A percentile compares a stretch with the other conserved stretches of the same genome.
phyloP scores from a whole-genome alignment of 2,329 filamentous ascomycete genomes.

The Aspergillus piperis region DNA sequence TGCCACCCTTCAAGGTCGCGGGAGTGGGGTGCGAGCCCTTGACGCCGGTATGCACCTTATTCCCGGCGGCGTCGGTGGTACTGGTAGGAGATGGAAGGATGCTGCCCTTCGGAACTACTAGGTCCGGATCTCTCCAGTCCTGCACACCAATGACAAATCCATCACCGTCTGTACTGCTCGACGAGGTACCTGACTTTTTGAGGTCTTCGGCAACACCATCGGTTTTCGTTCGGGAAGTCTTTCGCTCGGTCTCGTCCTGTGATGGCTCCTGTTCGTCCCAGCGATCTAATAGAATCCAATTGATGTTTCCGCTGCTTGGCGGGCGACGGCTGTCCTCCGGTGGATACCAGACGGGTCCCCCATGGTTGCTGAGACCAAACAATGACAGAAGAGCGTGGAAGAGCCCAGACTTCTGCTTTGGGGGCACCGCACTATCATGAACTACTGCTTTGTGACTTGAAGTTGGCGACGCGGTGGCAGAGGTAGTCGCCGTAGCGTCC shows the following conservation, averaged over 20 bases:
- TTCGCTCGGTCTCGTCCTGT: conserved; percentile 1
- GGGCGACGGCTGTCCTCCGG: conserved; percentile 61
- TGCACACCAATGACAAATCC: conserved; percentile 81
- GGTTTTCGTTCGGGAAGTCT: conserved; percentile 19
- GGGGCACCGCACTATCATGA: conserved; percentile 19
- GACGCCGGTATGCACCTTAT: conserved; percentile 35
- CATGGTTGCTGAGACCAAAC: conserved; percentile 44
- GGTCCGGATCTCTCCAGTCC: conserved; percentile 80
- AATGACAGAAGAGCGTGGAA: conserved; percentile 49
- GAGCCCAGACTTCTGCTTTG: conserved; percentile 32
- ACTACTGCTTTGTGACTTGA: conserved; percentile 27
- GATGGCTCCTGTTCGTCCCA: conserved; percentile 56
- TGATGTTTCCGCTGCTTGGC: conserved; percentile 71
- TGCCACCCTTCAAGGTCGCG: conserved; percentile 60
- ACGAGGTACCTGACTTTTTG: conserved; percentile 26
- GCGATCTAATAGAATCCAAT: conserved; percentile 71
- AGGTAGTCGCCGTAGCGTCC: conserved; percentile 31
- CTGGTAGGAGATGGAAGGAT: conserved; percentile 26
- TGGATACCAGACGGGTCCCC: conserved; percentile 24
- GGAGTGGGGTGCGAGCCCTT: conserved; percentile 31
- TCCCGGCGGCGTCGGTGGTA: conserved; percentile 25
- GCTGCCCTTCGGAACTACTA: conserved; percentile 53
- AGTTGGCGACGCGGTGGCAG: conserved; percentile 34
- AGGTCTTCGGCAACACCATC: conserved; percentile 17
- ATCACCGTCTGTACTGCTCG: conserved; percentile 51